Evolutionary conservation across 306 rosid genomes (phyloP), one percentile per base, ranked within the genome.

Genomic region (Cicer judaicum): DNA sequence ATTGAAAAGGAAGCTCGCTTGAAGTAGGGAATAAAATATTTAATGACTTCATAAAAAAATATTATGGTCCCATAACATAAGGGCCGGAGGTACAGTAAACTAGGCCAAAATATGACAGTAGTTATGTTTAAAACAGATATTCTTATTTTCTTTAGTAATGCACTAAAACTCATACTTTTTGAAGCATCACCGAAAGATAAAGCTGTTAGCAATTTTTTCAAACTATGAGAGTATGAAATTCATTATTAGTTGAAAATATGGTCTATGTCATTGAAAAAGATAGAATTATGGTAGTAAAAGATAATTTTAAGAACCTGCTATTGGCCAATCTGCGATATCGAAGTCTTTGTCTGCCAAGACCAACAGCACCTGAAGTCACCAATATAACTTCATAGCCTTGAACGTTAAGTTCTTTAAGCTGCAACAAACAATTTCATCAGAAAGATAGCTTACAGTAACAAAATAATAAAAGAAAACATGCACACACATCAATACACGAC

Each of bases 331-430:
- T 87, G 70, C 98, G 84, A 84, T 91, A 91, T 85, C 90, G 73
- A 46, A 93, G 90, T 81, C 98, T 89, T 79, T 93, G 98, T 54
- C 87, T 88, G 71, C 98, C 98, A 64, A 93, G 91, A 64, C 97
- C 98, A 73, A 93, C 97, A 73, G 98, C 98, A 66, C 98, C 98
- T 53, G 97, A 93, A 70, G 93, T 87, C 73, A 93, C 98, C 88
- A 93, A 71, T 81, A 93, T 91, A 54, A 93, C 96, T 80, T 93
- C 97, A 67, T 89, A 93, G 6, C 93, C 98, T 74, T 81, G 88
- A 40, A 76, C 62, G 75, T 87, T 89, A 16, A 93, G 86, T 36
- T 93, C 96, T 59, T 93, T 93, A 41, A 93, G 91, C 97, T 93
- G 91, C 77, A 77, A 21, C 9, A 44, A 72, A 21, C 9, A 44